Percentiles rank a stretch among this genome's conserved stretches.
Evolutionary conservation across 129 eudicot species (phyloP).

Genomic region (Dittrichia graveolens): DNA sequence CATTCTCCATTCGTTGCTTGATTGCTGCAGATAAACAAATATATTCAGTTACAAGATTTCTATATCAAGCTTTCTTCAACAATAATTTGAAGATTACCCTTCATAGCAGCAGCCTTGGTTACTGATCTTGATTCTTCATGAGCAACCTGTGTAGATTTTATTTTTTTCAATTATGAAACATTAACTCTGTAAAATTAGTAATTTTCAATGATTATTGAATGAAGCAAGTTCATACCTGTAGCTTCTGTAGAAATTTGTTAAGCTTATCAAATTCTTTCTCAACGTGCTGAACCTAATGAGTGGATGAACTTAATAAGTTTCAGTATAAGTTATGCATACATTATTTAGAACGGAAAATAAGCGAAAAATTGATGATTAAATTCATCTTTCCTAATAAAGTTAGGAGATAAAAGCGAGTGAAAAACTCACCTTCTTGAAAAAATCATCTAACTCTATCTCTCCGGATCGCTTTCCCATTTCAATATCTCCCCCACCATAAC

Average conservation of each 20-base stretch:
- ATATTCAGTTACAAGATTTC: slow-evolving; percentile 4
- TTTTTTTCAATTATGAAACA: background rate
- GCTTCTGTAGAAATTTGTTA: slow-evolving; percentile 58
- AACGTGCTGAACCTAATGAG: slow-evolving; percentile 67
- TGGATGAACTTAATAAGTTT: slow-evolving; percentile 1
- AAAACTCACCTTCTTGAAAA: slow-evolving; percentile 31
- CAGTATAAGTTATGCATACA: background rate
- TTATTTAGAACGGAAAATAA: background rate
- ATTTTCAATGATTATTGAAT: background rate
- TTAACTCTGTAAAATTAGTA: background rate
- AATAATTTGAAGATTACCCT: slow-evolving; percentile 48
- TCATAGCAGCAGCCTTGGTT: slow-evolving; percentile 92
- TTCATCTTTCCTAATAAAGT: background rate
- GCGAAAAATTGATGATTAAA: background rate
- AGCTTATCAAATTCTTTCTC: slow-evolving; percentile 74
- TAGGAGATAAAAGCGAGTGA: background rate
- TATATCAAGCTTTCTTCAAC: background rate
- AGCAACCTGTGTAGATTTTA: slow-evolving; percentile 61
- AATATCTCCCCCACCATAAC: slow-evolving; percentile 35
- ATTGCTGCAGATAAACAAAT: slow-evolving; percentile 46
- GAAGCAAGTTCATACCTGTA: slow-evolving; percentile 52
- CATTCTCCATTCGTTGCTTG: slow-evolving; percentile 89
- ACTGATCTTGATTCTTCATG: slow-evolving; percentile 84
- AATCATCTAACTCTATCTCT: slow-evolving; percentile 35
- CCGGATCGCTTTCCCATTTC: slow-evolving; percentile 38